Base-by-base conservation (phyloP, 257 asterid species). In the Verbascum thapsus region DNA sequence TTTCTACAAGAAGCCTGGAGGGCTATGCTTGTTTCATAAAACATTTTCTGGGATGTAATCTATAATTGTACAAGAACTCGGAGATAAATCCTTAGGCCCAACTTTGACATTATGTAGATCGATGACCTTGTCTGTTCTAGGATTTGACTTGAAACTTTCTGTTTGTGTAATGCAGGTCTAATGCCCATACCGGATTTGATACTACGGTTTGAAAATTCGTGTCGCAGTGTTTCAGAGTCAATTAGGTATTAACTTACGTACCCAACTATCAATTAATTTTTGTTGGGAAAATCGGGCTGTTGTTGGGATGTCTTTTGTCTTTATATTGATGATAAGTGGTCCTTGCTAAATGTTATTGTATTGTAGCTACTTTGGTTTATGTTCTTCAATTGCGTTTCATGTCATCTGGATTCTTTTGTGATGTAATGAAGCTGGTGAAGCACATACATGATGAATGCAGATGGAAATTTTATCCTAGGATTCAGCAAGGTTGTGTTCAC, bases 211-310 rank as follows among this genome's bases (percentile, higher is more conserved):
- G 99, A 90, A 80, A 78, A 72, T 71, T 84, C 91, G 67, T 94
- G 97, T 75, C 97, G 97, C 63, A 68, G 70, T 59, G 92, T 86
- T 61, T 94, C 99, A 23, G 95, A 90, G 72, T 80, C 95, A 47
- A 85, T 94, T 34, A 87, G 97, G 99, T 94, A 50, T 38, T 71
- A 26, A 49, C 64, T 63, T 51, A 43, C 34, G 5, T 48, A 44
- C 70, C 65, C 54, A 32, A 40, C 32, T 60, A 59, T 35, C 10
- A 15, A 26, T n/a, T n/a, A n/a, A 44, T 52, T 47, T 13, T 20
- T 67, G 22, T 18, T 8, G 43, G 58, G 67, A 18, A 4, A 11
- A n/a, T 15, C 4, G 43, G 50, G 64, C n/a, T 56, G 72, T n/a
- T n/a, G n/a, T 2, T 51, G 26, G 37, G 47, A 68, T 5, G n/a